These are phyloP conservation scores for Candida peoriensis DNA, from an alignment of 805 yeast genomes.

Conservation along the genomic window DNA sequence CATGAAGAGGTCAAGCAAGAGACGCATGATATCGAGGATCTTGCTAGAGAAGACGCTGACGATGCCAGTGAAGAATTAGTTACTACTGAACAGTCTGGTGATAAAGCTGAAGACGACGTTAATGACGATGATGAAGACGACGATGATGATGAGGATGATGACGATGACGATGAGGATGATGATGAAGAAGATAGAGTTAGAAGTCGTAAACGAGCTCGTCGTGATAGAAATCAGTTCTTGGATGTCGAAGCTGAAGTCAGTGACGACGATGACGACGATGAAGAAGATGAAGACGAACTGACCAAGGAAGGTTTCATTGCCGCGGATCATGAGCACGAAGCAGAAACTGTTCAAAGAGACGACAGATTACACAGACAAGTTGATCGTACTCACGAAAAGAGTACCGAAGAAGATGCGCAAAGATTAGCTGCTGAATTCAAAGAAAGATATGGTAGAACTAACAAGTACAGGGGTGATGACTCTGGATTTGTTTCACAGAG, in stretches of 20 bases:
- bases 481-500: slow-evolving; percentile 90
- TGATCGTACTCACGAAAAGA: slow-evolving; percentile 81
- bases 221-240: slow-evolving; percentile 66
- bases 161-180: slow-evolving; percentile 41
- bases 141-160: slow-evolving; percentile 31
- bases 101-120: slow-evolving; percentile 25
- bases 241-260: slow-evolving; percentile 99
- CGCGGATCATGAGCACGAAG: slow-evolving; percentile 65
- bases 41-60: slow-evolving; percentile 20
- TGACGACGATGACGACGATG: slow-evolving; percentile 96
- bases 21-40: slow-evolving; percentile 20
- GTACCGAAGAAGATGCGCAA: slow-evolving; percentile 93
- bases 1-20: slow-evolving; percentile 21
- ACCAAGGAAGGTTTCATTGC: slow-evolving; percentile 79
- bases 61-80: slow-evolving; percentile 15
- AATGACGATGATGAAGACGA: slow-evolving; percentile 32
- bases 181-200: slow-evolving; percentile 46
- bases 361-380: slow-evolving; percentile 88
- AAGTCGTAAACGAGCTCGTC: slow-evolving; percentile 40
- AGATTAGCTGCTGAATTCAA: slow-evolving; percentile 86
- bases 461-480: slow-evolving; percentile 75
- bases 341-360: slow-evolving; percentile 42
- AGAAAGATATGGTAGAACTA: slow-evolving; percentile 85
- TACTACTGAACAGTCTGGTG: slow-evolving; percentile 5
- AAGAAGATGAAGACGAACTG: slow-evolving; percentile 87